phyloP scores from a whole-genome alignment of 345 rosid species.

The Populus ilicifolia region DNA sequence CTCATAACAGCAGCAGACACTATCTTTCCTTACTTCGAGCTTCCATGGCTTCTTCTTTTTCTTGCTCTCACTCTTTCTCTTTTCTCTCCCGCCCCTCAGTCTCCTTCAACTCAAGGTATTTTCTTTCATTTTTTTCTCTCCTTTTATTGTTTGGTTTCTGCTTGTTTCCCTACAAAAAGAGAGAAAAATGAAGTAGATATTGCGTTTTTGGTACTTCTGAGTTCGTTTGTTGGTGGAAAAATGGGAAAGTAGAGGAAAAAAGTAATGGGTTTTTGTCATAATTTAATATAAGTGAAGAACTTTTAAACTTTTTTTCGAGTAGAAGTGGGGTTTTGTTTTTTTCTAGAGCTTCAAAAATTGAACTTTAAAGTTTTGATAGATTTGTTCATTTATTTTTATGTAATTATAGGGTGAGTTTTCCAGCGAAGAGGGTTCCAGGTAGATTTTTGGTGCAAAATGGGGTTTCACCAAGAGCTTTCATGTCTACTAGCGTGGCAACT shows the following conservation, averaged over 20 bases:
- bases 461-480: conserved; percentile 47
- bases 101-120: conserved; percentile 48
- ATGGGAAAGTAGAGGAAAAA: neutral
- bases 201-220: neutral
- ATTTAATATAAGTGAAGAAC: too few species aligned
- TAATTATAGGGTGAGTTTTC: conserved; percentile 47
- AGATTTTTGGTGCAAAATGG: conserved; percentile 36
- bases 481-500: conserved; percentile 54
- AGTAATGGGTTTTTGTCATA: neutral
- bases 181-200: too few species aligned
- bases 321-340: too few species aligned
- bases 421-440: conserved; percentile 26
- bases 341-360: neutral
- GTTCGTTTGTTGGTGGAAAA: neutral
- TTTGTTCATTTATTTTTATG: neutral
- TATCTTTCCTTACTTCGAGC: conserved; percentile 28
- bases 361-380: neutral
- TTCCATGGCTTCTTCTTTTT: conserved; percentile 37
- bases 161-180: neutral
- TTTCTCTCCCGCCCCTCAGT: conserved; percentile 28
- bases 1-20: conserved; percentile 21
- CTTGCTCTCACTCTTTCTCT: conserved; percentile 12
- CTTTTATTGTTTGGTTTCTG: conserved; percentile 10
- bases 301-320: neutral
- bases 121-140: neutral